Percentiles rank a stretch among this genome's conserved stretches.
Conservation (phyloP, 2,329 filamentous ascomycete genomes). For the Aspergillus pseudonomiae region DNA sequence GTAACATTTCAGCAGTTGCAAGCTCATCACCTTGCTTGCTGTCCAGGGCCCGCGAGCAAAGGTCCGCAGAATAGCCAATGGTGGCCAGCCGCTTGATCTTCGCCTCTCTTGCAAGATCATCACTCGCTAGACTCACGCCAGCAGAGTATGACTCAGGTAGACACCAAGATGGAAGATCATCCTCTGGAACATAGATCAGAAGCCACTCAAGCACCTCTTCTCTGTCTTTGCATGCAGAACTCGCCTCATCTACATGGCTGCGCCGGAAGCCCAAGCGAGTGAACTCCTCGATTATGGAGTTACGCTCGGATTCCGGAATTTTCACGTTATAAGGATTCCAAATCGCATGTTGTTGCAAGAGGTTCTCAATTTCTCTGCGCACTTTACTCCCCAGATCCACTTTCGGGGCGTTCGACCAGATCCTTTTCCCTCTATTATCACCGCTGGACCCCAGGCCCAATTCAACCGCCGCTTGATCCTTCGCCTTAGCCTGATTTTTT, state of each 20-base stretch:
- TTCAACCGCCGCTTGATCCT: constrained; percentile 66
- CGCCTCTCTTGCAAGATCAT: constrained; percentile 77
- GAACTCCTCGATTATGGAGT: constrained; percentile 71
- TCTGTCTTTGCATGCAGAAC: constrained; percentile 82
- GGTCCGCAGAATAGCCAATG: constrained; percentile 81
- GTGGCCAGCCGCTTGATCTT: constrained; percentile 79
- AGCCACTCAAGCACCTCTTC: constrained; percentile 96
- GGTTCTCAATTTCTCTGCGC: constrained; percentile 73
- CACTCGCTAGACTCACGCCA: constrained; percentile 82
- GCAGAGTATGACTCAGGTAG: constrained; percentile 90
- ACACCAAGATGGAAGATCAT: constrained; percentile 91
- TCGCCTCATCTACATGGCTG: constrained; percentile 87
- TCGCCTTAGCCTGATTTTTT: constrained; percentile 62
- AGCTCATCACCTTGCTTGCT: constrained; percentile 72
- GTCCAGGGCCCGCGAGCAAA: constrained; percentile 79
- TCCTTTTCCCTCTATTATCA: constrained; percentile 62
- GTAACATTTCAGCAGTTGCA: constrained; percentile 76
- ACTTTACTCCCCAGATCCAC: constrained; percentile 90
- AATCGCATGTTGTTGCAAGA: constrained; percentile 75
- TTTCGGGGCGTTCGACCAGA: constrained; percentile 81
- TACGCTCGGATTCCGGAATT: constrained; percentile 62
- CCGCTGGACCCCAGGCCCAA: constrained; percentile 47
- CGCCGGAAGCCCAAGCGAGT: constrained; percentile 80
- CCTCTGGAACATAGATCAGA: constrained; percentile 93
- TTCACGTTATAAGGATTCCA: constrained; percentile 83